A percentile compares a stretch with the other conserved stretches of the same genome.
Evolutionary conservation across 2,329 filamentous ascomycete species (phyloP).

Genomic region (Paraphoma chrysanthemicola): DNA sequence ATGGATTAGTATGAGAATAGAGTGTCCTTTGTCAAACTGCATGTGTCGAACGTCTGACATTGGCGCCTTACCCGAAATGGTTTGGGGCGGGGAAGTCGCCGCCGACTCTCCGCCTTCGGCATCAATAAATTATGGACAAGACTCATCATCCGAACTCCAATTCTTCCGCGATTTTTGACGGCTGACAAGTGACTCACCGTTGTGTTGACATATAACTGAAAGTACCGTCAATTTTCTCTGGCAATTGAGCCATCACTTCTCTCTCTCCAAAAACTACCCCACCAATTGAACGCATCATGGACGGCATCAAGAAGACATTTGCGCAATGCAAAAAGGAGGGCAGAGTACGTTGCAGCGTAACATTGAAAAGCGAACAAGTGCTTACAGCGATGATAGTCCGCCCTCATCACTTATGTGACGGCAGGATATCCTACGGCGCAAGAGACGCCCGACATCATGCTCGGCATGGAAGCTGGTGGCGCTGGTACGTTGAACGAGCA

Average conservation of each 20-base stretch:
- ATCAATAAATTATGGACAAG: constrained; percentile 28
- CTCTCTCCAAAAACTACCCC: not conserved
- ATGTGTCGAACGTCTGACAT: not conserved
- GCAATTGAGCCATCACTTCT: not conserved
- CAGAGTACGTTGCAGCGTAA: constrained; percentile 40
- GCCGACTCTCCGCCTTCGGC: constrained; percentile 27
- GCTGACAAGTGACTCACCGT: constrained; percentile 22
- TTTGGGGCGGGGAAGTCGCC: constrained; percentile 12
- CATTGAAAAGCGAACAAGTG: not conserved
- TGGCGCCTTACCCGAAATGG: constrained; percentile 4
- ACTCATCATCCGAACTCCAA: constrained; percentile 23
- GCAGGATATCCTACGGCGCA: constrained; percentile 87
- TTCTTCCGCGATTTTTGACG: constrained; percentile 9
- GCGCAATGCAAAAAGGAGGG: constrained; percentile 59
- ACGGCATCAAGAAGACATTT: constrained; percentile 58
- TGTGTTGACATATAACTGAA: constrained; percentile 10
- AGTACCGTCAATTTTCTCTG: not conserved
- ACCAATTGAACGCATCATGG: constrained; percentile 45
- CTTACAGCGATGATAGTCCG: constrained; percentile 62
- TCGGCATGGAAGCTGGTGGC: constrained; percentile 91
- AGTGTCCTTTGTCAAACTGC: constrained; percentile 1
- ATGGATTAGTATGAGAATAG: too few relatives aligned
- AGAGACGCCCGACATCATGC: constrained; percentile 81
- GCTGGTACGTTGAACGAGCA: constrained; percentile 66
- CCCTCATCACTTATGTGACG: constrained; percentile 94